phyloP scores from a whole-genome alignment of 192 early-diverging fungal species.

The Coemansia umbellata region DNA sequence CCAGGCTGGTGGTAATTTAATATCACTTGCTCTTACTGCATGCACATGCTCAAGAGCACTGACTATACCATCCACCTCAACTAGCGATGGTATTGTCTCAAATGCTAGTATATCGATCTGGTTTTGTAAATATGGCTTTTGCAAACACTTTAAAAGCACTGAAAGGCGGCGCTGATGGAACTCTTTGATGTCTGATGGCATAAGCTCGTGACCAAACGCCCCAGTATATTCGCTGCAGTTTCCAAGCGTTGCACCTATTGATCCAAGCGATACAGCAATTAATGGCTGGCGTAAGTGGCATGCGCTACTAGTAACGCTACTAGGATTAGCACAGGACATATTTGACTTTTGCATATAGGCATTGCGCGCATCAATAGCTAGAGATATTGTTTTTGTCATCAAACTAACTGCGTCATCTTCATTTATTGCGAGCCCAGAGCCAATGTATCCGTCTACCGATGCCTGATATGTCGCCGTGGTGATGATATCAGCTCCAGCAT shows the following conservation, averaged over 20 bases:
- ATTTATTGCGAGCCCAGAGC: slow-evolving; percentile 30
- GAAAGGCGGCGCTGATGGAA: slow-evolving; percentile 56
- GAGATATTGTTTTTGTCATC: slow-evolving; percentile 37
- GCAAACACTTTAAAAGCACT: slow-evolving; percentile 23
- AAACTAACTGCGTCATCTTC: slow-evolving; percentile 17
- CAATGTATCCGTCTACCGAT: slow-evolving; percentile 38
- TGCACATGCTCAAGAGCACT: slow-evolving; percentile 21
- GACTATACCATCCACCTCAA: slow-evolving; percentile 55
- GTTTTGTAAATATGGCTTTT: slow-evolving; percentile 4
- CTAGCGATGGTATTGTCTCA: slow-evolving; percentile 64
- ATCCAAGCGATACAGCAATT: slow-evolving; percentile 61
- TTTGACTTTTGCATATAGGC: slow-evolving; percentile 17
- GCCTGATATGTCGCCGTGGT: slow-evolving; percentile 59
- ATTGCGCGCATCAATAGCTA: slow-evolving; percentile 53
- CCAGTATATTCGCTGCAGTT: slow-evolving; percentile 68
- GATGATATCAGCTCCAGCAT: slow-evolving; percentile 55
- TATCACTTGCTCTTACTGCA: no score
- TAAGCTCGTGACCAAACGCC: slow-evolving; percentile 42
- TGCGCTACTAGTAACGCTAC: no score
- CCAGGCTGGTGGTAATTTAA: slow-evolving; percentile 48
- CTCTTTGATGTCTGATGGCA: slow-evolving; percentile 33
- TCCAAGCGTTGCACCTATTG: slow-evolving; percentile 61
- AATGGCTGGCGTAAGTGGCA: slow-evolving; percentile 11
- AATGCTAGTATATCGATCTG: slow-evolving; percentile 61
- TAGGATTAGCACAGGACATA: no score